These are phyloP conservation scores for Zoysia matrella DNA, from an alignment of 202 grass and related monocot species.

Conservation along the genomic window DNA sequence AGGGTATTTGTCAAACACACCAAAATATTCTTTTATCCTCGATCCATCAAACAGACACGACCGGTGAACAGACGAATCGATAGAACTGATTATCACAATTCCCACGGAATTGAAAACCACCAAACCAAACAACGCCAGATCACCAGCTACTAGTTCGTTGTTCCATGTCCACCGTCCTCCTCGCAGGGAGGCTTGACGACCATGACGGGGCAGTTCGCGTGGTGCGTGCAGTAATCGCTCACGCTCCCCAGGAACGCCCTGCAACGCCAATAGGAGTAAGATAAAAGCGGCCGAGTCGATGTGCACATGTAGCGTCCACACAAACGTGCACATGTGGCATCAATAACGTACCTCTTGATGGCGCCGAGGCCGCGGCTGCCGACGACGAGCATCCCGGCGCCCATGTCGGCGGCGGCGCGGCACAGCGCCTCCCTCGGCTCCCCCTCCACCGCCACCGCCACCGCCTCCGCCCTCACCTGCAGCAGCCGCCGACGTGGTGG, in stretches of 20 bases:
- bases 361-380: constrained; percentile 62
- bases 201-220: constrained; percentile 51
- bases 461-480: constrained; percentile 44
- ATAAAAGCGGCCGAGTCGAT: too few relatives aligned
- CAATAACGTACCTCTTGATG: constrained; percentile 40
- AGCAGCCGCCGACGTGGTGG: too few relatives aligned
- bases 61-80: too few relatives aligned
- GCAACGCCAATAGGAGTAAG: background rate
- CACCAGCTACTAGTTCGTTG: background rate
- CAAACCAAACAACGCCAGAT: too few relatives aligned
- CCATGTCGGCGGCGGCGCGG: constrained; percentile 46
- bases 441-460: constrained; percentile 51
- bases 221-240: constrained; percentile 62
- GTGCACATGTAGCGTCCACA: too few relatives aligned
- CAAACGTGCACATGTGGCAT: too few relatives aligned
- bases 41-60: too few relatives aligned
- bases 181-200: constrained; percentile 45
- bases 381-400: constrained; percentile 55
- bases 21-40: too few relatives aligned
- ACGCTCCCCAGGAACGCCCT: constrained; percentile 61
- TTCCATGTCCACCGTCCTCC: background rate
- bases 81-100: too few relatives aligned
- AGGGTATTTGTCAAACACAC: too few relatives aligned
- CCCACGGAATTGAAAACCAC: too few relatives aligned
- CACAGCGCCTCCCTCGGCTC: constrained; percentile 66